These are phyloP conservation scores for Endothia cerciana DNA, from an alignment of 2,329 filamentous ascomycete species.

Conservation along the genomic window DNA sequence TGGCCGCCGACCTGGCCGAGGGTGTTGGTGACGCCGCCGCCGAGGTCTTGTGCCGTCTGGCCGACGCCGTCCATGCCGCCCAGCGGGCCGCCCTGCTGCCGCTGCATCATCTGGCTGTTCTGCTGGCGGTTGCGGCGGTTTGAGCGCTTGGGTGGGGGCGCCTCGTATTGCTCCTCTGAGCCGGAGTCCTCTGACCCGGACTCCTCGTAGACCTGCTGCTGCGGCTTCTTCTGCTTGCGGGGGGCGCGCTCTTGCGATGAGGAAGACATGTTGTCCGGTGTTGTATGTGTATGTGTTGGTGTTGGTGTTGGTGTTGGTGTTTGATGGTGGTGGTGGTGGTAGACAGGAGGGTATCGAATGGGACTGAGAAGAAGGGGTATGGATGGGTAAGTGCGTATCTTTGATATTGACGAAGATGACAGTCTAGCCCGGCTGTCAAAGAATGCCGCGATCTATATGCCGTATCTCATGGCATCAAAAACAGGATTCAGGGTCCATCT, in stretches of 20 bases:
- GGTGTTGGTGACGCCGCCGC: constrained; percentile 44
- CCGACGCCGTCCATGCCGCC: constrained; percentile 43
- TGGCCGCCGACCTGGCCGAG: constrained; percentile 40
- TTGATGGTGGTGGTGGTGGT: no score
- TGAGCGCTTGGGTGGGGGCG: constrained; percentile 33
- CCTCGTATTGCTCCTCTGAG: constrained; percentile 37
- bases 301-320: constrained; percentile 5
- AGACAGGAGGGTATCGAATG: neutral
- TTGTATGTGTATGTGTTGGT: constrained; percentile 24
- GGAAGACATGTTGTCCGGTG: constrained; percentile 35
- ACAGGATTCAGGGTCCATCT: constrained; percentile 26
- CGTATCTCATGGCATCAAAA: constrained; percentile 11
- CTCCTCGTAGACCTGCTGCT: constrained; percentile 38
- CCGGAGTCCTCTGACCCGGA: constrained; percentile 41
- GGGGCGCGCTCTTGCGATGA: constrained; percentile 41
- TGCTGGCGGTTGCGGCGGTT: constrained; percentile 33
- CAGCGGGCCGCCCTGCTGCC: constrained; percentile 41
- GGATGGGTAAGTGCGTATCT: neutral
- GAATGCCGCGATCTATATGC: constrained; percentile 10
- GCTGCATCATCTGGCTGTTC: constrained; percentile 35
- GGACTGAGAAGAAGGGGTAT: neutral
- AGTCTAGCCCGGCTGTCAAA: neutral
- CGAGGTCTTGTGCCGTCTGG: constrained; percentile 44
- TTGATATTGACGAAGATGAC: neutral
- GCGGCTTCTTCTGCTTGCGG: constrained; percentile 35